Conservation (phyloP, 305 asterid genomes). For the Andrographis paniculata region DNA sequence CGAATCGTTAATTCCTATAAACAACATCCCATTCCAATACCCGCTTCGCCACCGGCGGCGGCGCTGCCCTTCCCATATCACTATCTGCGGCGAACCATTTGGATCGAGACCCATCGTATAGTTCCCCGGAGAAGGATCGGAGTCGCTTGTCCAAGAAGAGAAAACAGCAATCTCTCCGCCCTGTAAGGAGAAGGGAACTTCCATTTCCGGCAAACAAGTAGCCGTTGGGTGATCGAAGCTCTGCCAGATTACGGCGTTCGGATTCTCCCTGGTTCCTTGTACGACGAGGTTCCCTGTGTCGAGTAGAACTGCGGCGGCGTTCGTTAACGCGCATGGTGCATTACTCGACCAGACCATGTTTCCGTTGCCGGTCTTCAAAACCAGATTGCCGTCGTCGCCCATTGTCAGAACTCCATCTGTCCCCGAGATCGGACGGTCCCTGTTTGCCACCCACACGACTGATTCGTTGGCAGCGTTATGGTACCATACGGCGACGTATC, state of each 20-base stretch:
- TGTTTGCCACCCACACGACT: constrained; percentile 75
- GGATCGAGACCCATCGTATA: constrained; percentile 62
- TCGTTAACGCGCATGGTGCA: constrained; percentile 16
- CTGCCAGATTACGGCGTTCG: constrained; percentile 26
- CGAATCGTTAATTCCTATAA: constrained; percentile 40
- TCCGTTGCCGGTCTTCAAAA: constrained; percentile 25
- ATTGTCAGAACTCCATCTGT: constrained; percentile 31
- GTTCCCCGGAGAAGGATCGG: constrained; percentile 59
- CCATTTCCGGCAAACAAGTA: constrained; percentile 56
- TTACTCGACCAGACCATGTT: constrained; percentile 37
- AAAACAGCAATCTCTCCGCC: constrained; percentile 28
- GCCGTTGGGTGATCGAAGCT: constrained; percentile 59
- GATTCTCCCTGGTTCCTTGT: background rate
- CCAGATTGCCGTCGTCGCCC: constrained; percentile 32
- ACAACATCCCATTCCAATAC: constrained; percentile 42
- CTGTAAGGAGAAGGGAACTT: constrained; percentile 16
- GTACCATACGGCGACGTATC: constrained; percentile 78
- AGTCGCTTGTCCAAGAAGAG: constrained; percentile 45
- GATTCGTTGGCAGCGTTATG: constrained; percentile 22
- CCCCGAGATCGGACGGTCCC: constrained; percentile 41
- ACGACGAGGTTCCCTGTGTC: constrained; percentile 54
- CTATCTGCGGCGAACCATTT: constrained; percentile 58
- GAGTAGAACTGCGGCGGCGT: constrained; percentile 31
- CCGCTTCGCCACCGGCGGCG: constrained; percentile 86
- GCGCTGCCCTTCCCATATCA: constrained; percentile 54